Evolutionary conservation across 176 grass and related monocot species (phyloP).

Genomic region (Bothriochloa decipiens): DNA sequence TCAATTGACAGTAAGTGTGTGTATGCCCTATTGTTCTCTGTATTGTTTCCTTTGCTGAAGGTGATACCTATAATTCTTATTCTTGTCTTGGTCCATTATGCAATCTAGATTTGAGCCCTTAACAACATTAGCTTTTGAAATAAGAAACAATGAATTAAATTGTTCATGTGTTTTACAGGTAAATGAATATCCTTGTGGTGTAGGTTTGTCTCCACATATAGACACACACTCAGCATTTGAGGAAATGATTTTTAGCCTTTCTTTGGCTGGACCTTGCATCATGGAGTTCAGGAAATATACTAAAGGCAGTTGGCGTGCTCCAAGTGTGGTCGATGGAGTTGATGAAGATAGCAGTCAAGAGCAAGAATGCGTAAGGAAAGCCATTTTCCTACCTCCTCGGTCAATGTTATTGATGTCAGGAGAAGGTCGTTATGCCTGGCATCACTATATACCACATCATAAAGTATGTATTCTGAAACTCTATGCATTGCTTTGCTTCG

Average conservation of each 20-base stretch:
- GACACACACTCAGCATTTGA: slow-evolving; percentile 96
- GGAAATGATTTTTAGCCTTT: slow-evolving; percentile 96
- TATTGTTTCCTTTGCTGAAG: slow-evolving; percentile 25
- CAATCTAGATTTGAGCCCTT: background rate
- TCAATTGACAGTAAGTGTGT: slow-evolving; percentile 83
- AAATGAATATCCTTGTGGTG: slow-evolving; percentile 93
- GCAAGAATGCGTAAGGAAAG: slow-evolving; percentile 61
- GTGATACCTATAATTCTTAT: background rate
- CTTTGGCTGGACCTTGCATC: slow-evolving; percentile 83
- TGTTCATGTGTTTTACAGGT: slow-evolving; percentile 57
- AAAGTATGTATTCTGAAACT: slow-evolving; percentile 56
- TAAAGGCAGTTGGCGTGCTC: slow-evolving; percentile 63
- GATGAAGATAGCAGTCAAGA: slow-evolving; percentile 51
- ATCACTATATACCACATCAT: slow-evolving; percentile 99
- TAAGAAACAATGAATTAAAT: slow-evolving; percentile 34
- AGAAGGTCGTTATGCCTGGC: slow-evolving; percentile 94
- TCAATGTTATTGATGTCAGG: slow-evolving; percentile 95
- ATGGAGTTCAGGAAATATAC: slow-evolving; percentile 97
- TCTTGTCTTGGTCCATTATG: background rate
- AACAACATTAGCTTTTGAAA: slow-evolving; percentile 22
- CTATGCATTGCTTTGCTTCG: background rate
- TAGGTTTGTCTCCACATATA: slow-evolving; percentile 95
- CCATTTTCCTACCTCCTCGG: slow-evolving; percentile 74
- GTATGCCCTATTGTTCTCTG: background rate
- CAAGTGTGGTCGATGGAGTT: slow-evolving; percentile 43